Percentiles rank a stretch among this genome's conserved stretches.
These are phyloP conservation scores for Trichosporon sp. DNA, from an alignment of 1,284 basidiomycete genomes.

Conservation along the genomic window DNA sequence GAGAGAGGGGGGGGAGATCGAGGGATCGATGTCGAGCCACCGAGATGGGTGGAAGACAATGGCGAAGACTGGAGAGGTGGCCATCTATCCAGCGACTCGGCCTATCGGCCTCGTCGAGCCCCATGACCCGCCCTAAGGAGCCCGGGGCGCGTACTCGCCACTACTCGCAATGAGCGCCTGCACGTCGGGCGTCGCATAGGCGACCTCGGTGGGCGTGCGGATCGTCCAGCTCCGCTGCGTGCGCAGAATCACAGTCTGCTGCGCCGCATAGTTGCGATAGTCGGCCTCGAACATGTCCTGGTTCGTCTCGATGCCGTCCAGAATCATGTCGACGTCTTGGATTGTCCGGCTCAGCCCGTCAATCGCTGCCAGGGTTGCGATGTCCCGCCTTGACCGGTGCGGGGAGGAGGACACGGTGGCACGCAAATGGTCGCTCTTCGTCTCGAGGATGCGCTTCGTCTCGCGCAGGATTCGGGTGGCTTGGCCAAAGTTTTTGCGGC, in stretches of 20 bases:
- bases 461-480: conserved; percentile 84
- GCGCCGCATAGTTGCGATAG: conserved; percentile 87
- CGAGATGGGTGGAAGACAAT: too few species aligned
- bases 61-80: too few species aligned
- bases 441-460: conserved; percentile 83
- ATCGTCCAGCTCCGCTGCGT: conserved; percentile 91
- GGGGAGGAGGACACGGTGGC: conserved; percentile 53
- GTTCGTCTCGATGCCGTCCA: conserved; percentile 84
- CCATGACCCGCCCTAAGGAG: background rate
- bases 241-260: conserved; percentile 90
- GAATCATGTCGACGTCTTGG: conserved; percentile 77
- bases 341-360: conserved; percentile 78
- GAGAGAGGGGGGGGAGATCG: too few species aligned
- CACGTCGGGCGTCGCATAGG: conserved; percentile 71
- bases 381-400: conserved; percentile 71
- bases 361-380: conserved; percentile 68
- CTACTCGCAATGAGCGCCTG: conserved; percentile 42
- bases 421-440: conserved; percentile 70
- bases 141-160: conserved; percentile 34
- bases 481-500: conserved; percentile 79
- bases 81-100: too few species aligned
- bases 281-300: conserved; percentile 86
- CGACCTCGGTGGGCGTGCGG: conserved; percentile 77
- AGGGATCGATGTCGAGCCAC: too few species aligned
- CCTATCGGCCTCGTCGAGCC: too few species aligned